Evolutionary conservation across 2,329 filamentous ascomycete species (phyloP).

Genomic region (Apiospora marii): DNA sequence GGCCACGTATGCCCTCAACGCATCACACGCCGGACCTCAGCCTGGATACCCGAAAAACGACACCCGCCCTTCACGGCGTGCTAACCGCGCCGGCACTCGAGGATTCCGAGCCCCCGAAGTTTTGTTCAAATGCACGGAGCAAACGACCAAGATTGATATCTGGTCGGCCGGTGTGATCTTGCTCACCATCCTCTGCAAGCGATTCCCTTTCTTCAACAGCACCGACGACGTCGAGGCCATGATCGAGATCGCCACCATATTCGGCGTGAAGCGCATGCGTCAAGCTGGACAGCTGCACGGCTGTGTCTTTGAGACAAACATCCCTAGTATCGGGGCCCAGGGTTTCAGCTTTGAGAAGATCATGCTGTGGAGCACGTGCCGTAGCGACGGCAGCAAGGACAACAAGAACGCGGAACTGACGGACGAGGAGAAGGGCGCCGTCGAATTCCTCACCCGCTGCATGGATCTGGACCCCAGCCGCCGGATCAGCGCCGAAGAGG

Average conservation of each 20-base stretch:
- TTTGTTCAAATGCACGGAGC: slow-evolving; percentile 94
- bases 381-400: slow-evolving; percentile 66
- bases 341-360: slow-evolving; percentile 94
- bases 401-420: slow-evolving; percentile 61
- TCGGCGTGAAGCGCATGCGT: slow-evolving; percentile 86
- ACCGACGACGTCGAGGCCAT: slow-evolving; percentile 98
- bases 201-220: slow-evolving; percentile 98
- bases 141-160: slow-evolving; percentile 93
- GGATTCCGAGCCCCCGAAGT: slow-evolving; percentile 97
- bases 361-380: slow-evolving; percentile 90
- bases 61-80: slow-evolving; percentile 83
- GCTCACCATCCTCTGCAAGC: slow-evolving; percentile 88
- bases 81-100: slow-evolving; percentile 92
- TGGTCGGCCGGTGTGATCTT: slow-evolving; percentile 98
- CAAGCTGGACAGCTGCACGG: slow-evolving; percentile 84
- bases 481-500: slow-evolving; percentile 78
- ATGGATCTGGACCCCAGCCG: slow-evolving; percentile 79
- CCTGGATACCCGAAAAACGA: slow-evolving; percentile 88
- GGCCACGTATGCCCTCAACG: slow-evolving; percentile 58
- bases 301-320: slow-evolving; percentile 89
- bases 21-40: slow-evolving; percentile 61
- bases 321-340: slow-evolving; percentile 85
- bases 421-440: slow-evolving; percentile 74
- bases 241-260: slow-evolving; percentile 96
- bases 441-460: slow-evolving; percentile 75